Percentiles rank a stretch among this genome's conserved stretches.
Conservation (phyloP, 768 basidiomycete genomes). For the Leccinellum rugosiceps region DNA sequence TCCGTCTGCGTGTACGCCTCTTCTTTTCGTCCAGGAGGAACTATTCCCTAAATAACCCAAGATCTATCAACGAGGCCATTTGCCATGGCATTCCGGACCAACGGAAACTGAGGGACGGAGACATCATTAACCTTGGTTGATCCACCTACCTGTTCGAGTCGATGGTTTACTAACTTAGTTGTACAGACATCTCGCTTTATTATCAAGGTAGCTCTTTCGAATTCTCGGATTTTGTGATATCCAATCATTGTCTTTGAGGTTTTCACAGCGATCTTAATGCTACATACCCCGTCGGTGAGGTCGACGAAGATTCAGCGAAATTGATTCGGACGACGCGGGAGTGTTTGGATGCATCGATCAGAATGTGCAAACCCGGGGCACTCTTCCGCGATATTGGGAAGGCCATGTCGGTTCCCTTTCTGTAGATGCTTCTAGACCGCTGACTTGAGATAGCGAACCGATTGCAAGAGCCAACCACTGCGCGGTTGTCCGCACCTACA, state of each 20-base stretch:
- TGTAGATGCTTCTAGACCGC: slow-evolving; percentile 10
- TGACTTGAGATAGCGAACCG: slow-evolving; percentile 59
- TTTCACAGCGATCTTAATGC: slow-evolving; percentile 92
- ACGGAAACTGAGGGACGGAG: slow-evolving; percentile 80
- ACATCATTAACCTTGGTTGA: slow-evolving; percentile 92
- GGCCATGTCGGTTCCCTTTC: slow-evolving; percentile 56
- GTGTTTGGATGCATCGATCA: slow-evolving; percentile 86
- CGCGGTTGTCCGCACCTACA: slow-evolving; percentile 88
- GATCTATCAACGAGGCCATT: slow-evolving; percentile 92
- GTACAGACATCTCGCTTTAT: slow-evolving; percentile 73
- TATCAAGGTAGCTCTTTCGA: slow-evolving; percentile 54
- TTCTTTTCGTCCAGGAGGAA: slow-evolving; percentile 1
- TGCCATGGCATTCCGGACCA: slow-evolving; percentile 97
- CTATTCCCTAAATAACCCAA: slow-evolving; percentile 26
- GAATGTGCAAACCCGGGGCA: slow-evolving; percentile 89
- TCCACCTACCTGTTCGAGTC: slow-evolving; percentile 10
- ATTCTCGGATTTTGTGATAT: not conserved
- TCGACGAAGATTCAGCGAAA: slow-evolving; percentile 80
- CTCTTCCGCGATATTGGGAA: slow-evolving; percentile 88
- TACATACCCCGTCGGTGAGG: slow-evolving; percentile 85
- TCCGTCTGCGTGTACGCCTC: slow-evolving; percentile 88
- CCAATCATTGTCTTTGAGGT: slow-evolving; percentile 41
- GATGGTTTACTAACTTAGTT: slow-evolving; percentile 15
- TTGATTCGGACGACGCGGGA: slow-evolving; percentile 81
- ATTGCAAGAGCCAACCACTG: slow-evolving; percentile 81